phyloP scores from a whole-genome alignment of 169 alveolate species.

The Plasmodium yoelii region DNA sequence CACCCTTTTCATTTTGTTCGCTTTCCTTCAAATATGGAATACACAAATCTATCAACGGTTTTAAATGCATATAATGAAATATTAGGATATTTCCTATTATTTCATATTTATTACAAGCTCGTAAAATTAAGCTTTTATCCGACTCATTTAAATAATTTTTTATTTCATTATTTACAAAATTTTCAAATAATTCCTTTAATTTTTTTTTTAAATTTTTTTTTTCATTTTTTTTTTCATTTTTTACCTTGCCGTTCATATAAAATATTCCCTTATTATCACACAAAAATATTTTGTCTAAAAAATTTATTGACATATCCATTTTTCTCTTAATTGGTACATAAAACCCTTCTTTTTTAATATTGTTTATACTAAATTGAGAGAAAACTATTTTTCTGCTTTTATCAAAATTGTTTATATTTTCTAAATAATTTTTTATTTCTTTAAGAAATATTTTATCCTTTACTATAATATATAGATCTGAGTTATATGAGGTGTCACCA shows the following conservation, averaged over 20 bases:
- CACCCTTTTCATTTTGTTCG: too few relatives aligned
- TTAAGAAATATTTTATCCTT: constrained; percentile 34
- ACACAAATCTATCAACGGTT: constrained; percentile 18
- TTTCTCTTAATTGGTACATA: constrained; percentile 40
- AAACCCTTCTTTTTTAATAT: constrained; percentile 3
- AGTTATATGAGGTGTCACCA: not conserved
- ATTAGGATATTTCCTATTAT: constrained; percentile 32
- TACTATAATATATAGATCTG: constrained; percentile 15
- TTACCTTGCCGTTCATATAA: not conserved
- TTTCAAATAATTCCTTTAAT: constrained; percentile 14
- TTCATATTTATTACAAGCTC: constrained; percentile 54
- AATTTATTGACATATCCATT: constrained; percentile 1
- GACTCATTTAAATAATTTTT: constrained; percentile 22
- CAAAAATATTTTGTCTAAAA: not conserved
- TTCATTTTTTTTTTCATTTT: not conserved
- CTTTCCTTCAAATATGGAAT: not conserved
- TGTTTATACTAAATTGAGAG: not conserved
- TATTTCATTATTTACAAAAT: constrained; percentile 25
- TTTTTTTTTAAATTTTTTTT: constrained; percentile 11
- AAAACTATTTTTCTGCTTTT: constrained; percentile 23
- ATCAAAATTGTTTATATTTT: constrained; percentile 20
- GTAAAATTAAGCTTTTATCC: constrained; percentile 19
- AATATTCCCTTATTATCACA: constrained; percentile 11
- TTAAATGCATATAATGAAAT: constrained; percentile 39
- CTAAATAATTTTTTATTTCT: constrained; percentile 41